Evolutionary conservation across 2,329 filamentous ascomycete genomes (phyloP).

Genomic region (Exophiala bonariae): DNA sequence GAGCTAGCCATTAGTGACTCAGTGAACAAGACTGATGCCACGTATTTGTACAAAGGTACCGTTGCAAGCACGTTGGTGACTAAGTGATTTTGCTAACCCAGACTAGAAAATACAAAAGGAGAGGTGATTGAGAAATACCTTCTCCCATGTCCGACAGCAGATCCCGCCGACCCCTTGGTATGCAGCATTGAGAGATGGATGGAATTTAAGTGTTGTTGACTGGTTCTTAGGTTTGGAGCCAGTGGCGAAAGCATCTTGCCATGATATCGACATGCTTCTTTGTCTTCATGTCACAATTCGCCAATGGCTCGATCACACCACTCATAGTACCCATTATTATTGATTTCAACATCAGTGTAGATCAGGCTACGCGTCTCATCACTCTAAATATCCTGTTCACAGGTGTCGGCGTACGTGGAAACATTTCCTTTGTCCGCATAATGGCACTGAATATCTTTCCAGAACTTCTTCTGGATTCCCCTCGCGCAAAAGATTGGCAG

Average conservation of each 20-base stretch:
- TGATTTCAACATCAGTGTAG: conserved; percentile 4
- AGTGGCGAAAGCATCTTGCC: conserved; percentile 6
- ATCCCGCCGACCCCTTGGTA: conserved; percentile 8
- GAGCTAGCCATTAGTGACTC: neutral
- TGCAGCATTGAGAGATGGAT: neutral
- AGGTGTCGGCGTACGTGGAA: conserved; percentile 5
- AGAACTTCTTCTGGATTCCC: conserved; percentile 14
- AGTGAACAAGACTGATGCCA: neutral
- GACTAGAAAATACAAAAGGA: neutral
- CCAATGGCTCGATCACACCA: neutral
- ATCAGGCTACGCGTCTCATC: conserved; percentile 2
- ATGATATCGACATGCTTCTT: conserved; percentile 3
- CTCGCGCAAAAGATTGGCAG: conserved; percentile 9
- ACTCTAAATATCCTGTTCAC: conserved; percentile 8
- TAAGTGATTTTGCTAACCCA: neutral
- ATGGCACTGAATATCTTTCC: neutral
- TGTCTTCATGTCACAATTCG: conserved; percentile 10
- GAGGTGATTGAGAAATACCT: conserved; percentile 4
- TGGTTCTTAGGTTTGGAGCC: conserved; percentile 2
- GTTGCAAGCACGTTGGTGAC: neutral
- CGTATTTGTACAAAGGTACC: conserved; percentile 3
- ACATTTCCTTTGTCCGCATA: neutral
- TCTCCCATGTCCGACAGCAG: conserved; percentile 4
- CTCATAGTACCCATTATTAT: neutral
- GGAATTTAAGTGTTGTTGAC: neutral